These are phyloP conservation scores for Pseudocercospora macadamiae DNA, from an alignment of 2,329 filamentous ascomycete species.

Conservation along the genomic window DNA sequence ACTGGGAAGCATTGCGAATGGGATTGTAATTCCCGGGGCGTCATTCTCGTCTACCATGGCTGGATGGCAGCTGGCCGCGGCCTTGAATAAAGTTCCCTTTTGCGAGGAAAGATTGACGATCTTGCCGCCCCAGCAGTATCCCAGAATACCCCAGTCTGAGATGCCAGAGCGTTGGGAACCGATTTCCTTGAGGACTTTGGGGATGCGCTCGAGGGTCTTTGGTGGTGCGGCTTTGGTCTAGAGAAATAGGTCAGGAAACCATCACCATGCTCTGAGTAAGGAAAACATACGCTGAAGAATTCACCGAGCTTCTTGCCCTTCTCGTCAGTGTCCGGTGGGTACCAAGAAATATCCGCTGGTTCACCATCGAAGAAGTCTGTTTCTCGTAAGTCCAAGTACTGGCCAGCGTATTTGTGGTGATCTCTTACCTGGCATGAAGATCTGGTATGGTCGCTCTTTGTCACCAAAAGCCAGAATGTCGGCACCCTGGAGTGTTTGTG, in stretches of 20 bases:
- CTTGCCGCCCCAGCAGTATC: constrained; percentile 58
- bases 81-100: constrained; percentile 59
- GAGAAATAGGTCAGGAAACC: constrained; percentile 9
- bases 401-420: too few relatives aligned
- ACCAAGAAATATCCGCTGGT: constrained; percentile 59
- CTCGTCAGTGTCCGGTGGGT: constrained; percentile 58
- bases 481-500: constrained; percentile 64
- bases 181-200: constrained; percentile 58
- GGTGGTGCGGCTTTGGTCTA: constrained; percentile 58
- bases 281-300: constrained; percentile 52
- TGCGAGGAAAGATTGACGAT: constrained; percentile 59
- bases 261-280: not conserved
- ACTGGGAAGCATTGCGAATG: constrained; percentile 60
- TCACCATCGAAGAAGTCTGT: constrained; percentile 80
- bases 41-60: constrained; percentile 64
- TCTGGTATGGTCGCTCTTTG: constrained; percentile 74
- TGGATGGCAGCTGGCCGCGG: constrained; percentile 59
- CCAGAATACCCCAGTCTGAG: constrained; percentile 61
- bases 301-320: constrained; percentile 62
- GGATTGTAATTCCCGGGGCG: constrained; percentile 58
- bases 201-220: constrained; percentile 59
- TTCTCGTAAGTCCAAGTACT: not conserved
- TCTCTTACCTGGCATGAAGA: constrained; percentile 71
- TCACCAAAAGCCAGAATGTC: constrained; percentile 64
- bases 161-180: constrained; percentile 52